These are phyloP conservation scores for Suillus subluteus DNA, from an alignment of 768 basidiomycete species.

Conservation along the genomic window DNA sequence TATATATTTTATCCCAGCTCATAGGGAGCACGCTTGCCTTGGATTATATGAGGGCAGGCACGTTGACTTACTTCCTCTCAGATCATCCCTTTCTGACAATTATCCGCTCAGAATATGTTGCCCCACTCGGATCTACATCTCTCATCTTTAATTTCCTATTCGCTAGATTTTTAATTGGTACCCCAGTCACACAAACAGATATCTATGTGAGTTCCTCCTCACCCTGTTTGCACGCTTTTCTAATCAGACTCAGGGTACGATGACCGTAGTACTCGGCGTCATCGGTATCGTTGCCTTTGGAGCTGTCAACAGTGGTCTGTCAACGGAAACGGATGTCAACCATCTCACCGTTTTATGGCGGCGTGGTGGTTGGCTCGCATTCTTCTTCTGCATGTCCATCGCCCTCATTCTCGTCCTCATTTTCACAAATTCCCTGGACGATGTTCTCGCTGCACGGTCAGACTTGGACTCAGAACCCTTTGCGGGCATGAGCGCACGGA, in stretches of 20 bases:
- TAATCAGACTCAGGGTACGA: conserved; percentile 61
- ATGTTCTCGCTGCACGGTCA: conserved; percentile 67
- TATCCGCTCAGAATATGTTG: conserved; percentile 78
- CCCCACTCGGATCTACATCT: conserved; percentile 90
- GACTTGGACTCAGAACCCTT: conserved; percentile 69
- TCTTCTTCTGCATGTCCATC: conserved; percentile 80
- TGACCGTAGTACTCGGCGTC: conserved; percentile 82
- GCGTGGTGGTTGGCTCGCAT: conserved; percentile 87
- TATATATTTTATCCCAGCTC: conserved; percentile 92
- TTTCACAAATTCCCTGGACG: conserved; percentile 73
- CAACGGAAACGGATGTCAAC: conserved; percentile 68
- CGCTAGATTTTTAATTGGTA: conserved; percentile 86
- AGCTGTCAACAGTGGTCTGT: conserved; percentile 80
- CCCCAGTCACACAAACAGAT: conserved; percentile 81
- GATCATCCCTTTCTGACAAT: conserved; percentile 19
- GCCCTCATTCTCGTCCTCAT: conserved; percentile 68
- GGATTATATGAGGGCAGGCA: conserved; percentile 86
- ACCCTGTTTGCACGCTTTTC: conserved; percentile 1
- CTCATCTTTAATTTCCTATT: conserved; percentile 97
- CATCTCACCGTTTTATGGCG: conserved; percentile 87
- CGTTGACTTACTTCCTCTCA: conserved; percentile 20
- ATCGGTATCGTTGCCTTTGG: conserved; percentile 89
- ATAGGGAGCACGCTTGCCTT: conserved; percentile 87
- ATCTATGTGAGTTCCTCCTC: conserved; percentile 61
- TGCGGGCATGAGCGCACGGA: conserved; percentile 41